Percentiles rank a stretch among this genome's conserved stretches.
Conservation (phyloP, 768 basidiomycete genomes). For the Nevesoporus exiguus region DNA sequence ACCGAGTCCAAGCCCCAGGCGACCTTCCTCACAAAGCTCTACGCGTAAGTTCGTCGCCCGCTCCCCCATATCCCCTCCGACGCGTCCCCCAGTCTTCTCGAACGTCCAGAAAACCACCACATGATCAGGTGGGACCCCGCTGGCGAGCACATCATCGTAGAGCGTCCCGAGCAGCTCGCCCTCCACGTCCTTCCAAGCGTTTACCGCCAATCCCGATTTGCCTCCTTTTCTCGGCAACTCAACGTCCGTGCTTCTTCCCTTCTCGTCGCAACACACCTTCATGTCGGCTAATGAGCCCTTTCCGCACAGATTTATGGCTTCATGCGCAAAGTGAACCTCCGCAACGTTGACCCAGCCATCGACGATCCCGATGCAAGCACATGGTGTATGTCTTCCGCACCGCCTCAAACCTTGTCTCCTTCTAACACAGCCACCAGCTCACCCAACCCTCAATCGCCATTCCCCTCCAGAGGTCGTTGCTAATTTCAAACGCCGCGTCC, state of each 20-base stretch:
- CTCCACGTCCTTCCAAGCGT: conserved; percentile 91
- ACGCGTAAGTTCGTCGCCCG: conserved; percentile 65
- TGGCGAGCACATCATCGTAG: conserved; percentile 94
- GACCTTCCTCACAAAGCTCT: conserved; percentile 96
- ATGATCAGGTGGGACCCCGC: conserved; percentile 97
- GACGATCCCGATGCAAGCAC: conserved; percentile 96
- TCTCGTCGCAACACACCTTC: conserved; percentile 21
- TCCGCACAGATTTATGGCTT: conserved; percentile 87
- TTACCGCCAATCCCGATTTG: conserved; percentile 95
- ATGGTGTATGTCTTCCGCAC: conserved; percentile 70
- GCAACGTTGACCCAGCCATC: conserved; percentile 92
- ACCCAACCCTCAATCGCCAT: conserved; percentile 87
- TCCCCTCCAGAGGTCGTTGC: conserved; percentile 88
- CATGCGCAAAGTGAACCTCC: conserved; percentile 96
- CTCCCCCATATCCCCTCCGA: conserved; percentile 13
- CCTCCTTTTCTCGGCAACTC: conserved; percentile 95
- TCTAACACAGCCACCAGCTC: conserved; percentile 51
- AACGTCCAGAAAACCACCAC: conserved; percentile 89
- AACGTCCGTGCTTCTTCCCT: conserved; percentile 62
- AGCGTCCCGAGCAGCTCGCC: conserved; percentile 89
- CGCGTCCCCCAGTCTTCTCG: conserved; percentile 61
- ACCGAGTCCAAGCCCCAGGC: conserved; percentile 80
- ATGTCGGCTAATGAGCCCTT: conserved; percentile 22
- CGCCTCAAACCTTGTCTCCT: conserved; percentile 16
- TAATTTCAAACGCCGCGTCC: conserved; percentile 93